Evolutionary conservation across 805 yeast genomes (phyloP).

Genomic region (Yarrowia sp.): DNA sequence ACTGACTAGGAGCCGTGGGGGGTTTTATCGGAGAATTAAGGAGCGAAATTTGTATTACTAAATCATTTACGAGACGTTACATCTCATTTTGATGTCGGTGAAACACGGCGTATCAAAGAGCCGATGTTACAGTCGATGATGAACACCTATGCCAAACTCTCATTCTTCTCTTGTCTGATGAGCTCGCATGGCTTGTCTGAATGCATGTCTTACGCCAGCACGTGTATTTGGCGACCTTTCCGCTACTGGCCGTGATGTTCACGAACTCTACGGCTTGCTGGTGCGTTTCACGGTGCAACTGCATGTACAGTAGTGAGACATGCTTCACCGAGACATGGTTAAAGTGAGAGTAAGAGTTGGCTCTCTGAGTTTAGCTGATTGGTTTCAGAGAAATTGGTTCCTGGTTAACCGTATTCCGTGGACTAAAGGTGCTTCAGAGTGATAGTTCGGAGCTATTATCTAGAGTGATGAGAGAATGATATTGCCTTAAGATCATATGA

Average conservation of each 20-base stretch:
- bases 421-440: no score
- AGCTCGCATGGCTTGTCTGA: not conserved
- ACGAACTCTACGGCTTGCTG: not conserved
- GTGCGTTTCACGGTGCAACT: not conserved
- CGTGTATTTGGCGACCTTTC: constrained; percentile 2
- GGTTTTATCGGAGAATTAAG: not conserved
- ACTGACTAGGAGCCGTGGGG: not conserved
- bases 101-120: no score
- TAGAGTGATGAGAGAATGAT: no score
- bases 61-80: not conserved
- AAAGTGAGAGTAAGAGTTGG: not conserved
- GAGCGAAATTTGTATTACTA: no score
- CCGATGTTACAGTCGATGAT: not conserved
- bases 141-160: not conserved
- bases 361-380: not conserved
- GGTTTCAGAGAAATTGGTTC: constrained; percentile 6
- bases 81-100: no score
- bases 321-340: constrained; percentile 4
- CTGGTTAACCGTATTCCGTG: not conserved
- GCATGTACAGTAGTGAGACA: not conserved
- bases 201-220: not conserved
- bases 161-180: not conserved
- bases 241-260: not conserved
- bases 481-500: no score
- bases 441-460: no score